Evolutionary conservation across 2,329 filamentous ascomycete species (phyloP), one percentile per base, ranked within the genome.

Genomic region (Paecilomyces dactylethromorphus): DNA sequence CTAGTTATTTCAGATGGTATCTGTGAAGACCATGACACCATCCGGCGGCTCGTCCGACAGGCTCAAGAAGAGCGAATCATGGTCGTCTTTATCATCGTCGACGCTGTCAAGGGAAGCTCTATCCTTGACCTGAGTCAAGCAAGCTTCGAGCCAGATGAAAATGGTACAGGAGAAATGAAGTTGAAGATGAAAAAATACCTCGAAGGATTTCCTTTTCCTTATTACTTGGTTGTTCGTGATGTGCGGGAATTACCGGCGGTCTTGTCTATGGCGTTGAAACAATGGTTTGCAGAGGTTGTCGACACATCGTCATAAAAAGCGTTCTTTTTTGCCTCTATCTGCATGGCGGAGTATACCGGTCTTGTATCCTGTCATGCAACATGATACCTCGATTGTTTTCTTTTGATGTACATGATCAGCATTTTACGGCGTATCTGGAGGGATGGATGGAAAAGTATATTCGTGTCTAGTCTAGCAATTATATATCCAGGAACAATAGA

Each of bases 31-130:
- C 93, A 97, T 72, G 90, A 92, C 18, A 82, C 85, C 4, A 92
- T 99, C 65, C 84, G 90, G 15, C 82, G 91, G 4, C 82, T 97
- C 22, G 86, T 99, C 11, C 83, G 94, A 10, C 88, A 93, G 74
- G 93, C 94, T 0, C 87, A 92, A 69, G 92, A 97, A 74, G 91
- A 97, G 76, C 83, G 92, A 15, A 95, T 99, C 71, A 97, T 99
- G 91, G 87, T 97, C 63, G 93, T 99, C 5, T 99, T 99, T 73
- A 91, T 99, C 67, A 89, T 99, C 68, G 91, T 99, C 70, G 94
- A 99, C 78, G 81, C 85, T 52, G 69, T 80, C 22, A 75, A 76
- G 59, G 74, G 74, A 24, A 79, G 72, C 60, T 79, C 77, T 1
- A 95, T 99, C 61, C 76, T 97, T 68, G 92, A 97, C 71, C 81